These are phyloP conservation scores for Lentinula sp. DNA, from an alignment of 768 basidiomycete species.

Conservation along the genomic window DNA sequence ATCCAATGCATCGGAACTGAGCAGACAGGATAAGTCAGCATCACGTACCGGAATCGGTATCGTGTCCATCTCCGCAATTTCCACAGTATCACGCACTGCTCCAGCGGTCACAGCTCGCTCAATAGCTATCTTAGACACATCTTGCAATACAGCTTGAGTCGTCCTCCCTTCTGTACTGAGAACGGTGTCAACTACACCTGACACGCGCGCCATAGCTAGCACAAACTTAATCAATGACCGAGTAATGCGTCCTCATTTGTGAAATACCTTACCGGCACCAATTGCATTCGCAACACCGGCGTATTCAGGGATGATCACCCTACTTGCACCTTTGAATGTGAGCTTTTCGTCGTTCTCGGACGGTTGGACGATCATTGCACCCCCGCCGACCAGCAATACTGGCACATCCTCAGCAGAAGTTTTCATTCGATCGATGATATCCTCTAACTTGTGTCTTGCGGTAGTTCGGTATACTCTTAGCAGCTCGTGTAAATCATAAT, in stretches of 20 bases:
- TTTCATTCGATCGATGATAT: conserved; percentile 50
- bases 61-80: conserved; percentile 43
- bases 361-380: conserved; percentile 48
- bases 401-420: conserved; percentile 44
- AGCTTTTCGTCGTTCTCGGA: conserved; percentile 23
- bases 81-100: conserved; percentile 30
- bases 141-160: conserved; percentile 21
- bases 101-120: conserved; percentile 35
- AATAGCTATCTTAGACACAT: conserved; percentile 27
- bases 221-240: not conserved
- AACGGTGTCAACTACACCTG: conserved; percentile 31
- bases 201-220: conserved; percentile 24
- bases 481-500: conserved; percentile 5
- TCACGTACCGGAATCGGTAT: conserved; percentile 36
- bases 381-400: conserved; percentile 55
- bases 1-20: not conserved
- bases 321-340: conserved; percentile 39
- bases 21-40: not conserved
- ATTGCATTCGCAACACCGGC: conserved; percentile 51
- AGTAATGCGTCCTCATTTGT: not conserved
- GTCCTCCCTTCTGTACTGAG: conserved; percentile 23
- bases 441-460: conserved; percentile 43
- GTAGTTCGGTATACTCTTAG: conserved; percentile 28
- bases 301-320: conserved; percentile 42
- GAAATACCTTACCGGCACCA: conserved; percentile 32